Percentiles rank a stretch among this genome's conserved stretches.
Conservation (phyloP, 768 basidiomycete genomes). For the Podaxis sp. region DNA sequence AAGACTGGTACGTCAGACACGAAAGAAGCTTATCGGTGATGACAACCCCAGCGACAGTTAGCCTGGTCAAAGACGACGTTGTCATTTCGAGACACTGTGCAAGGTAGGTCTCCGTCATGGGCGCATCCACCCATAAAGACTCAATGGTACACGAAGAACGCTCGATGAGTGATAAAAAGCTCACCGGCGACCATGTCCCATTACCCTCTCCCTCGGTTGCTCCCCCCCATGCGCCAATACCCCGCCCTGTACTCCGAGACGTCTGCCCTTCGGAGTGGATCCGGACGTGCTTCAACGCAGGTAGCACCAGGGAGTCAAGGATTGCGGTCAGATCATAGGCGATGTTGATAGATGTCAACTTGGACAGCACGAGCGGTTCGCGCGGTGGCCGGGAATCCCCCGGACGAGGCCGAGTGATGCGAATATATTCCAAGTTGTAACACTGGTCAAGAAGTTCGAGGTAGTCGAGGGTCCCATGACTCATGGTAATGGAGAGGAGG, state of each 20-base stretch:
- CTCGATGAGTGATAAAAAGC: constrained; percentile 28
- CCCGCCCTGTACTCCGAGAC: constrained; percentile 12
- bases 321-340: constrained; percentile 29
- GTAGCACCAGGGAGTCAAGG: constrained; percentile 31
- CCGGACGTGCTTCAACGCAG: constrained; percentile 29
- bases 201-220: constrained; percentile 12
- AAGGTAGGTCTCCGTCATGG: constrained; percentile 29
- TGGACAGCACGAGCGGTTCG: constrained; percentile 27
- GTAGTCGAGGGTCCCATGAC: constrained; percentile 31
- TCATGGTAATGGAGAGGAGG: constrained; percentile 30
- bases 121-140: constrained; percentile 26
- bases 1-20: constrained; percentile 19
- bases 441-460: constrained; percentile 31
- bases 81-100: constrained; percentile 25
- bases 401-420: constrained; percentile 28
- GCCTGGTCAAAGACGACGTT: constrained; percentile 24
- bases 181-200: constrained; percentile 26
- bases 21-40: constrained; percentile 26
- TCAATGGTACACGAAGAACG: constrained; percentile 31
- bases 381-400: constrained; percentile 21
- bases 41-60: constrained; percentile 25
- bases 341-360: constrained; percentile 32
- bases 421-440: constrained; percentile 32
- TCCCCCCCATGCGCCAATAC: constrained; percentile 16
- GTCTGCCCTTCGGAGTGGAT: constrained; percentile 22